These are phyloP conservation scores for Pseudopithomyces chartarum DNA, from an alignment of 2,329 filamentous ascomycete species.

Conservation along the genomic window DNA sequence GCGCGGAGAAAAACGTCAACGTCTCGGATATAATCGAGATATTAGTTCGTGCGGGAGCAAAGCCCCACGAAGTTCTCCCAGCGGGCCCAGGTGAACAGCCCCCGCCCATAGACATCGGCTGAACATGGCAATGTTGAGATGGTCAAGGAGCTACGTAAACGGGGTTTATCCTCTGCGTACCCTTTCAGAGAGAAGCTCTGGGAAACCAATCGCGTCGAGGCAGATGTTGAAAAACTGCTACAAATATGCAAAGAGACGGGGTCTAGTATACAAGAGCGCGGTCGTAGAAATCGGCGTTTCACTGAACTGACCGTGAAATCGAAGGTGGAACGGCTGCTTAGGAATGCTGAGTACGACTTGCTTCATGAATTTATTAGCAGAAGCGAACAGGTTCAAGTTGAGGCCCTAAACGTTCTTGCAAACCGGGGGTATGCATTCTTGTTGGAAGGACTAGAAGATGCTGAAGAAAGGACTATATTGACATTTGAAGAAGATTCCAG, in stretches of 20 bases:
- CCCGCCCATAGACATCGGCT: not conserved
- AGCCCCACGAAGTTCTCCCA: not conserved
- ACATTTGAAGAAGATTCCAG: too few species aligned
- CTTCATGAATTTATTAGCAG: not conserved
- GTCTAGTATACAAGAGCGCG: too few species aligned
- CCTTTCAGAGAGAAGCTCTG: not conserved
- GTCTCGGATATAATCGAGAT: not conserved
- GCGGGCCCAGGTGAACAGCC: too few species aligned
- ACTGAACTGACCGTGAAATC: not conserved
- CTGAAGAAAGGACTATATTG: not conserved
- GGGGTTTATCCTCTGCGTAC: not conserved
- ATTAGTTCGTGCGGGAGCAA: not conserved
- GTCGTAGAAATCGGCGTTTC: too few species aligned
- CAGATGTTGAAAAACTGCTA: not conserved
- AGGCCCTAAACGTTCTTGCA: not conserved
- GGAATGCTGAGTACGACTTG: not conserved
- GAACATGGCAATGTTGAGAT: not conserved
- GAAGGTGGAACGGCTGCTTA: not conserved
- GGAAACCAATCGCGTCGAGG: not conserved
- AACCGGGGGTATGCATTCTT: not conserved
- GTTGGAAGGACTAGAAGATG: not conserved
- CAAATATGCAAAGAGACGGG: not conserved
- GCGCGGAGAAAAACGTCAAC: not conserved
- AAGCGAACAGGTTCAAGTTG: not conserved
- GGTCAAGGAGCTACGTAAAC: not conserved